A percentile compares a stretch with the other conserved stretches of the same genome.
Conservation (phyloP, 2,329 filamentous ascomycete genomes). For the Periconia digitata region DNA sequence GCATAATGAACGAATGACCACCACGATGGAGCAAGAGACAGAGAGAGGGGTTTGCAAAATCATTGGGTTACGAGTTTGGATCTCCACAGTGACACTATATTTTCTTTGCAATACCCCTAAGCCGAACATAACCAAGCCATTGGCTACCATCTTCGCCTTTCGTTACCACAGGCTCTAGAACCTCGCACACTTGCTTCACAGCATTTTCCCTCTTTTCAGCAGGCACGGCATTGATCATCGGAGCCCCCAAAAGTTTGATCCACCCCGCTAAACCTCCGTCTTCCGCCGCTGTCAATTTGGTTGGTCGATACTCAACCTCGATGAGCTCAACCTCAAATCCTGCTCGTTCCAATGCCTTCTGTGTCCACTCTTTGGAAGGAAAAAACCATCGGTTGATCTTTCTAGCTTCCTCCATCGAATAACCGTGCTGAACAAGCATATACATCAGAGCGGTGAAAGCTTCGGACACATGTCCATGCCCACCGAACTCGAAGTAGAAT, state of each 20-base stretch:
- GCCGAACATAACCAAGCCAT: constrained; percentile 17
- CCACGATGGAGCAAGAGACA: constrained; percentile 7
- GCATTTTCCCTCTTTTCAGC: neutral
- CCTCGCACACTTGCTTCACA: constrained; percentile 18
- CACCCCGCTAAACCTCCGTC: neutral
- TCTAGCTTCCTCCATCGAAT: neutral
- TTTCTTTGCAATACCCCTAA: constrained; percentile 6
- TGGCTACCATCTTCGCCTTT: constrained; percentile 16
- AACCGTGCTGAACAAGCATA: neutral
- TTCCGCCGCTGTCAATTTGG: neutral
- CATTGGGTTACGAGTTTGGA: too few relatives aligned
- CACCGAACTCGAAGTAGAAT: neutral
- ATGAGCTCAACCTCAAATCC: neutral
- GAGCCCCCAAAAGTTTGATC: neutral
- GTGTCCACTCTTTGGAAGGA: neutral
- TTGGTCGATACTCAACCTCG: neutral
- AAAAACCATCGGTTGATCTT: neutral
- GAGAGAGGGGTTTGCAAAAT: constrained; percentile 7
- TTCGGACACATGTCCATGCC: neutral
- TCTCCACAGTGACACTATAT: too few relatives aligned
- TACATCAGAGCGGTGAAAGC: neutral
- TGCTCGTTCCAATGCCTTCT: neutral
- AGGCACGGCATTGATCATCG: neutral
- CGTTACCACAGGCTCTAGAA: constrained; percentile 18
- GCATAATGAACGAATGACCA: too few relatives aligned